These are phyloP conservation scores for Pyrus bretschneideri DNA, from an alignment of 306 rosid genomes.

Conservation along the genomic window DNA sequence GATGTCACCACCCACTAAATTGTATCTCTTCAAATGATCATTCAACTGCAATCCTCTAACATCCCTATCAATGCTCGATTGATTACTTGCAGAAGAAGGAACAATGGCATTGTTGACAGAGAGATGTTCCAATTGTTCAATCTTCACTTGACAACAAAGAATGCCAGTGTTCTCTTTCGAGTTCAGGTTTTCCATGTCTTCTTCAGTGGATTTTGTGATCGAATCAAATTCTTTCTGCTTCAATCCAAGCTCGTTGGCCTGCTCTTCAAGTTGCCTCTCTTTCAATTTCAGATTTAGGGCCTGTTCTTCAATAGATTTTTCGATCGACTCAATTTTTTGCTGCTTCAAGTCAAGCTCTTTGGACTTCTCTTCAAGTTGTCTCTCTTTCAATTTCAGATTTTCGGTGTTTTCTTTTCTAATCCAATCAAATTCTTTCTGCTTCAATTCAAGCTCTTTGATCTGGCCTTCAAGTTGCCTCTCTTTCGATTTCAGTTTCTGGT, in stretches of 20 bases:
- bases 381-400: neutral
- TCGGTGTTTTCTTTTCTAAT: neutral
- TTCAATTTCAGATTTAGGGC: too few relatives aligned
- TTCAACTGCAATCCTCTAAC: slow-evolving; percentile 18
- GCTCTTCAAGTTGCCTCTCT: too few relatives aligned
- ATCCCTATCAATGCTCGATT: neutral
- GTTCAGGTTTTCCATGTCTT: neutral
- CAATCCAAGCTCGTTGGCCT: too few relatives aligned
- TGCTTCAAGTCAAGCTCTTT: neutral
- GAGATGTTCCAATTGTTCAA: neutral
- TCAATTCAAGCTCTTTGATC: neutral
- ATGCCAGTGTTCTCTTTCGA: neutral
- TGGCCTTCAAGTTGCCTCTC: slow-evolving; percentile 6
- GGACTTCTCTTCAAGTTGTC: neutral
- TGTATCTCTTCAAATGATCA: slow-evolving; percentile 5
- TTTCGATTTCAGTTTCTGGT: neutral
- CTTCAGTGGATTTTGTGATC: neutral
- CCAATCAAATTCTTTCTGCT: neutral
- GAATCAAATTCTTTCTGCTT: too few relatives aligned
- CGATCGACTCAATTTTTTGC: too few relatives aligned
- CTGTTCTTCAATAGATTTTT: neutral
- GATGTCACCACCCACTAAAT: neutral
- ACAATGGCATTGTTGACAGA: slow-evolving; percentile 1
- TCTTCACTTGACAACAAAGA: slow-evolving; percentile 13
- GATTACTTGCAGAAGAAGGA: neutral